phyloP scores from a whole-genome alignment of 2,329 filamentous ascomycete genomes.

The Cryphonectria japonica region DNA sequence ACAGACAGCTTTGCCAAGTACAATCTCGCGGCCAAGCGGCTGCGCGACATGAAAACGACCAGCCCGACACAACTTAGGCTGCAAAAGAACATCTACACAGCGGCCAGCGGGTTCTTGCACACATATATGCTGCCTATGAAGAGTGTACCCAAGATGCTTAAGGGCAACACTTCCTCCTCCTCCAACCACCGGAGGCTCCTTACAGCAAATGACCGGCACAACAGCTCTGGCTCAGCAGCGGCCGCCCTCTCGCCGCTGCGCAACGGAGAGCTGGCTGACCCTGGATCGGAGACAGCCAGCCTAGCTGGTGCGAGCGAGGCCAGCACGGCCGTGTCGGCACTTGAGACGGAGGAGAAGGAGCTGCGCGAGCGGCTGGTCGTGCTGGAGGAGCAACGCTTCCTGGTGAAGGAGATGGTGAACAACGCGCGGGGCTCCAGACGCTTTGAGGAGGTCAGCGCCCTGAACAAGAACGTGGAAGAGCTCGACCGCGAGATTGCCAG shows the following conservation, averaged over 20 bases:
- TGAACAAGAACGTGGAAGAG: conserved; percentile 82
- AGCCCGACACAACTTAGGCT: conserved; percentile 74
- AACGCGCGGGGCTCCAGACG: conserved; percentile 75
- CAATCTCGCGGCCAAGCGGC: conserved; percentile 76
- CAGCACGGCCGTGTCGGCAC: conserved; percentile 57
- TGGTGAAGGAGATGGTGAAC: conserved; percentile 84
- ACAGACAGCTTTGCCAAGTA: conserved; percentile 91
- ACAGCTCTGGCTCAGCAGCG: conserved; percentile 20
- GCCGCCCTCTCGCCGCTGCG: conserved; percentile 46
- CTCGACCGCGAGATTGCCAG: conserved; percentile 76
- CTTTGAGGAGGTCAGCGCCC: conserved; percentile 83
- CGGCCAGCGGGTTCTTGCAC: conserved; percentile 82
- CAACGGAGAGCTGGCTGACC: conserved; percentile 47
- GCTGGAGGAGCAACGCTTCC: conserved; percentile 87
- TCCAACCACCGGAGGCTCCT: conserved; percentile 37
- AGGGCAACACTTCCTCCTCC: conserved; percentile 40
- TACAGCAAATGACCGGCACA: conserved; percentile 28
- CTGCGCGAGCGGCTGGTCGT: conserved; percentile 80
- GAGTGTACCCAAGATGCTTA: conserved; percentile 68
- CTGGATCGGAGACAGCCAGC: conserved; percentile 53
- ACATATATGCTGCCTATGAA: conserved; percentile 90
- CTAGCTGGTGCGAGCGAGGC: conserved; percentile 50
- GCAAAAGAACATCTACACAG: conserved; percentile 80
- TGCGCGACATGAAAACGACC: conserved; percentile 76
- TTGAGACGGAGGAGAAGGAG: conserved; percentile 84